These are phyloP conservation scores for Neurospora discreta DNA, from an alignment of 495 filamentous ascomycete genomes.

Conservation along the genomic window DNA sequence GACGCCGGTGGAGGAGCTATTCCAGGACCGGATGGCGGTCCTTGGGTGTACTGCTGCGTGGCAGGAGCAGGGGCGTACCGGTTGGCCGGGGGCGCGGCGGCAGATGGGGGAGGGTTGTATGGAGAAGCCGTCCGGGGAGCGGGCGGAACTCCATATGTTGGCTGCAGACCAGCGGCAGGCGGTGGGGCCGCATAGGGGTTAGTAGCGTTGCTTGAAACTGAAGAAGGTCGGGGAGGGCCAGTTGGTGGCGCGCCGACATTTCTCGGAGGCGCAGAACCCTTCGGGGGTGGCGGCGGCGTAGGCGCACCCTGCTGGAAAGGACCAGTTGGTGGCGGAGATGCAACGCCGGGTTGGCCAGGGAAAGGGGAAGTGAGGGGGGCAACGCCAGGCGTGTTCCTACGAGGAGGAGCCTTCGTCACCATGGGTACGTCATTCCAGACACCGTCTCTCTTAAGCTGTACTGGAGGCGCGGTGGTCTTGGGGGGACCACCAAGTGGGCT, in stretches of 20 bases:
- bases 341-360: slow-evolving; percentile 41
- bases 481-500: slow-evolving; percentile 20
- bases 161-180: slow-evolving; percentile 22
- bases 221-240: slow-evolving; percentile 43
- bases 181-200: slow-evolving; percentile 61
- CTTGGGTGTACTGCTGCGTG: slow-evolving; percentile 36
- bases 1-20: slow-evolving; percentile 32
- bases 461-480: slow-evolving; percentile 52
- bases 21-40: slow-evolving; percentile 15
- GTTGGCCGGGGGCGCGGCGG: slow-evolving; percentile 61
- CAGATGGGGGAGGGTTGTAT: slow-evolving; percentile 68
- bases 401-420: slow-evolving; percentile 60
- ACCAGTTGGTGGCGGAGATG: slow-evolving; percentile 37
- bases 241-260: slow-evolving; percentile 36
- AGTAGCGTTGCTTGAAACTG: slow-evolving; percentile 53
- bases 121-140: slow-evolving; percentile 72
- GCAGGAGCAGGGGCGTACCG: slow-evolving; percentile 79
- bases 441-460: slow-evolving; percentile 54
- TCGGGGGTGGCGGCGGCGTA: slow-evolving; percentile 45
- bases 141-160: slow-evolving; percentile 36
- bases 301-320: slow-evolving; percentile 19
- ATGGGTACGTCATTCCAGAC: slow-evolving; percentile 96
- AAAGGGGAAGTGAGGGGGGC: slow-evolving; percentile 55
- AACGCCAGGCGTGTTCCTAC: slow-evolving; percentile 59
- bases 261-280: slow-evolving; percentile 40